Base-by-base conservation (phyloP, 768 basidiomycete genomes). In the Baorangia bicolor region DNA sequence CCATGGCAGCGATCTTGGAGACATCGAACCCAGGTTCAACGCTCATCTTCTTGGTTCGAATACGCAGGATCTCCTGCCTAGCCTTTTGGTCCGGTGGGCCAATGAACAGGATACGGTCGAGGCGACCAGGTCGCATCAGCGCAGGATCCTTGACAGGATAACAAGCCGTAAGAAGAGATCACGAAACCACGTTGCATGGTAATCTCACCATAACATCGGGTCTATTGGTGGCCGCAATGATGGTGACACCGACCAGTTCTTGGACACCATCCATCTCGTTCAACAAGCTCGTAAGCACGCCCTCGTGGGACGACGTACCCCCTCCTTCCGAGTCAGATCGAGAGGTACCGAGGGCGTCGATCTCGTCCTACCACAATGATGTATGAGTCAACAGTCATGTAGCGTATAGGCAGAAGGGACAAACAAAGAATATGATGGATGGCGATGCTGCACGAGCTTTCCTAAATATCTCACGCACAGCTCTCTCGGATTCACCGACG, bases 211-310 rank as follows among this genome's bases (percentile, higher is more conserved):
- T 86, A n/a, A 85, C 84, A 57, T 97, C 94, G 9, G 97, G 97
- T 53, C 95, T 75, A 69, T 99, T 98, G 13, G 97, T 99, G 0
- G 97, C 97, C 2, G 94, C 97, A 11, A 99, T 83, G 33, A 98
- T 84, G 1, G 92, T 95, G n/a, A 99, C 97, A 0, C 95, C 94
- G 18, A 89, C 77, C 20, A 98, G 78, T 72, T 96, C 94, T 72
- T 98, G 92, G 1, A 98, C 90, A 20, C 97, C 97, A 66, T 98
- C 97, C 94, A 98, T 98, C 69, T 99, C 97, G 67, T 96, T 98
- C 53, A 99, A 70, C 13, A 99, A 77, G 57, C 87, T 96, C 2
- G 95, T 95, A 9, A 99, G 79, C 13, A 98, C 93, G 9, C 97
- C 94, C 62, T 92, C 89, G 62, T 94, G 89, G 0, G 85, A 78